These are phyloP conservation scores for Emergomyces orientalis DNA, from an alignment of 2,329 filamentous ascomycete species.

Conservation along the genomic window DNA sequence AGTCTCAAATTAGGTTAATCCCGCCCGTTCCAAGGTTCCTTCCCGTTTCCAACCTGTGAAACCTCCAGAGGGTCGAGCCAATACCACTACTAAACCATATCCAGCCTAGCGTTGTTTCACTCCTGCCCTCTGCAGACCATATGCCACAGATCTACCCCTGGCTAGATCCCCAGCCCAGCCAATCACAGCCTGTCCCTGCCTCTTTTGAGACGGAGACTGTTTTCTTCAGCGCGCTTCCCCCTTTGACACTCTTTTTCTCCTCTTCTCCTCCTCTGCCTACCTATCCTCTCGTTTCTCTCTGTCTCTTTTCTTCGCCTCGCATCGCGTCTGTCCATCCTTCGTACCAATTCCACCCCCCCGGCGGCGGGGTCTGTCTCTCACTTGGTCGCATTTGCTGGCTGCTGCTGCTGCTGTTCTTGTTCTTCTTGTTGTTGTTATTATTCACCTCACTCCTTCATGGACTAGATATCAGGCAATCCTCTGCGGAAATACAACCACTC, in stretches of 20 bases:
- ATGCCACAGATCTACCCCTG: neutral
- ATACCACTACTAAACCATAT: neutral
- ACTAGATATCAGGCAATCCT: neutral
- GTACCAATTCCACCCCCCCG: conserved; percentile 4
- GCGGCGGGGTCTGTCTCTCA: conserved; percentile 8
- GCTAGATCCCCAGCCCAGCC: neutral
- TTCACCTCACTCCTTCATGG: neutral
- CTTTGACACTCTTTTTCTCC: conserved; percentile 3
- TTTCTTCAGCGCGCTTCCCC: neutral
- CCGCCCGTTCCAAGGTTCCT: neutral
- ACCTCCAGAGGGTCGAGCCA: no score
- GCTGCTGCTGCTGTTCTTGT: no score
- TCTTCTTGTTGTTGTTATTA: neutral
- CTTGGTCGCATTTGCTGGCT: neutral
- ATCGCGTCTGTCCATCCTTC: neutral
- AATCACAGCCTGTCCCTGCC: conserved; percentile 10
- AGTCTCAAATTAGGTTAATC: neutral
- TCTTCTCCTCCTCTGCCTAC: conserved; percentile 5
- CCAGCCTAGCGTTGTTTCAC: neutral
- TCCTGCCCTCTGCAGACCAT: neutral
- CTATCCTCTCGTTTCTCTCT: neutral
- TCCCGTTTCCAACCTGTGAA: neutral
- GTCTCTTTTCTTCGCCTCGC: neutral
- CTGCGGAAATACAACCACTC: neutral
- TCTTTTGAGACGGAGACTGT: neutral